phyloP scores from a whole-genome alignment of 768 basidiomycete genomes.

The Tephrocybe rancida region DNA sequence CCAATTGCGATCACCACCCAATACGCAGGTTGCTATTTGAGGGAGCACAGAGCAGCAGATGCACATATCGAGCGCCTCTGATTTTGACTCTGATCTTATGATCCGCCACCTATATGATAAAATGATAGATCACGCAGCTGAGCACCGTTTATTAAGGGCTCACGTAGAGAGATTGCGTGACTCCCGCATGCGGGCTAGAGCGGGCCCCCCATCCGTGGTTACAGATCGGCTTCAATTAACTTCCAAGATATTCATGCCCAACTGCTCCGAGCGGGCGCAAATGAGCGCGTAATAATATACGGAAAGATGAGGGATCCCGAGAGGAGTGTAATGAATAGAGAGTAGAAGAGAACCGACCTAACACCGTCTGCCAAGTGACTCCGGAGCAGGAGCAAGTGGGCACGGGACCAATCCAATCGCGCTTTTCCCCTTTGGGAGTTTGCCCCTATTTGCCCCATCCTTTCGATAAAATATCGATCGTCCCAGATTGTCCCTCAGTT shows the following conservation, averaged over 20 bases:
- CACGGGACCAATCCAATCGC: not conserved
- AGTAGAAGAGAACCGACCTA: not conserved
- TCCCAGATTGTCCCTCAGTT: not conserved
- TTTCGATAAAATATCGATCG: too few relatives aligned
- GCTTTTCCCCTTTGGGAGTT: conserved; percentile 5
- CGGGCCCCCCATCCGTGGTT: too few relatives aligned
- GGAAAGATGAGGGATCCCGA: not conserved
- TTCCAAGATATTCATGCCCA: not conserved
- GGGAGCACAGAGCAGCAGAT: too few relatives aligned
- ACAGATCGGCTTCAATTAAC: not conserved
- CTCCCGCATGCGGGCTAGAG: too few relatives aligned
- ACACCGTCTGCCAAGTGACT: not conserved
- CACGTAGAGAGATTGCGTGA: too few relatives aligned
- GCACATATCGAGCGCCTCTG: too few relatives aligned
- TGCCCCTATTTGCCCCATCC: conserved; percentile 13
- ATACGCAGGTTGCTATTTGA: too few relatives aligned
- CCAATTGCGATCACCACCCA: too few relatives aligned
- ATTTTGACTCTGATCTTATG: too few relatives aligned
- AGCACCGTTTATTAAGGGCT: too few relatives aligned
- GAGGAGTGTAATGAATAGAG: not conserved
- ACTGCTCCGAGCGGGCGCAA: not conserved
- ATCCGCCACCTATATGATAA: too few relatives aligned
- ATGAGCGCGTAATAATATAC: not conserved
- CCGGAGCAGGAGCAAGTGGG: not conserved
- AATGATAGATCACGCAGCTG: too few relatives aligned